Conservation (phyloP, 495 filamentous ascomycete genomes). For the Monascus purpureus region DNA sequence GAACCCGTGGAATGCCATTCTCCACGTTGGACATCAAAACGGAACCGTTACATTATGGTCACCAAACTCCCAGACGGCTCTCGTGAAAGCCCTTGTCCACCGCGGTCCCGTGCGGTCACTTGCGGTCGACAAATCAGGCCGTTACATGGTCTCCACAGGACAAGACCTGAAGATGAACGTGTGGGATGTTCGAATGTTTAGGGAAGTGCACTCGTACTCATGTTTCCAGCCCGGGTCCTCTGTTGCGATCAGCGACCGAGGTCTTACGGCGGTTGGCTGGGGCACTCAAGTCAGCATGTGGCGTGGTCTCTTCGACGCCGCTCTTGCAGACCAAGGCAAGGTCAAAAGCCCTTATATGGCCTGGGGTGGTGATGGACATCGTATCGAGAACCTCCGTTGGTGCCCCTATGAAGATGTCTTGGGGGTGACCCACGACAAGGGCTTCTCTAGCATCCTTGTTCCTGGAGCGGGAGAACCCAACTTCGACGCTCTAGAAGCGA, state of each 20-base stretch:
- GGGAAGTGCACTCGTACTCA: conserved; percentile 82
- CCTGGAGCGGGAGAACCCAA: conserved; percentile 94
- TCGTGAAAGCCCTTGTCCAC: conserved; percentile 92
- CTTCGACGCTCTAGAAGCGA: conserved; percentile 84
- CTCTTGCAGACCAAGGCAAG: conserved; percentile 55
- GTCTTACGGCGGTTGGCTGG: conserved; percentile 81
- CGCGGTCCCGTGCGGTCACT: conserved; percentile 80
- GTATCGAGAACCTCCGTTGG: conserved; percentile 71
- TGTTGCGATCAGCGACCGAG: conserved; percentile 75
- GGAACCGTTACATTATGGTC: conserved; percentile 91
- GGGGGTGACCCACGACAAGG: conserved; percentile 69
- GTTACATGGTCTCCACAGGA: conserved; percentile 91
- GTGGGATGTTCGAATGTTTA: conserved; percentile 93
- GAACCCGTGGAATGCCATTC: conserved; percentile 81
- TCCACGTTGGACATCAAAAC: conserved; percentile 87
- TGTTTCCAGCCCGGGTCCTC: conserved; percentile 73
- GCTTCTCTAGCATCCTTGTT: conserved; percentile 78
- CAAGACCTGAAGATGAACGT: conserved; percentile 86
- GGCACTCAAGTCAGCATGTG: conserved; percentile 80
- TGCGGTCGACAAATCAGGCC: conserved; percentile 75
- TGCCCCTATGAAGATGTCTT: conserved; percentile 92
- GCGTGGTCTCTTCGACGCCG: conserved; percentile 70
- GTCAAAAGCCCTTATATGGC: conserved; percentile 83
- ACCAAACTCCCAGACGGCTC: conserved; percentile 72
- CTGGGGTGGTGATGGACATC: conserved; percentile 77